Percentiles rank a stretch among this genome's conserved stretches.
These are phyloP conservation scores for Panellus pusillus DNA, from an alignment of 768 basidiomycete species.

Conservation along the genomic window DNA sequence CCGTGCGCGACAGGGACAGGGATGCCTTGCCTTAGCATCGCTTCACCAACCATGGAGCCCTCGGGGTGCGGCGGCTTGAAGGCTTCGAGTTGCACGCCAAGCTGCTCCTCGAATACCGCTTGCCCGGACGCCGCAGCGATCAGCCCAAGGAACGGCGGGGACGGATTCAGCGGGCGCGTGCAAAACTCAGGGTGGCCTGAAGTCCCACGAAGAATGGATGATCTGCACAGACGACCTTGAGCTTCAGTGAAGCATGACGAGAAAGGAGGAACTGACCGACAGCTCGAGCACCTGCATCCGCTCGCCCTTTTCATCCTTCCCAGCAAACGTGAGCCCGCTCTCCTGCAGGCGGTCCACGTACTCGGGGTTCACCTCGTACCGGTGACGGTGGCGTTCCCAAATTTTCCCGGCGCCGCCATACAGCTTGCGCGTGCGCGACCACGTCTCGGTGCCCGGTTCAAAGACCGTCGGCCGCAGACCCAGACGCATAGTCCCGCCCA, in stretches of 20 bases:
- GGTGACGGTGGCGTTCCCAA: slow-evolving; percentile 96
- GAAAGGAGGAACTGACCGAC: slow-evolving; percentile 48
- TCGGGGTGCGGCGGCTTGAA: slow-evolving; percentile 79
- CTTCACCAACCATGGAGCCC: slow-evolving; percentile 72
- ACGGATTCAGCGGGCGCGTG: slow-evolving; percentile 95
- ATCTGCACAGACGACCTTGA: slow-evolving; percentile 43
- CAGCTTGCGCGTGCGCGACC: slow-evolving; percentile 73
- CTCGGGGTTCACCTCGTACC: slow-evolving; percentile 92
- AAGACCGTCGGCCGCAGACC: slow-evolving; percentile 97
- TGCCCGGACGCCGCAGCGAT: slow-evolving; percentile 71
- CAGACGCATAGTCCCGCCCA: slow-evolving; percentile 99
- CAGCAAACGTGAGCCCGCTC: slow-evolving; percentile 66
- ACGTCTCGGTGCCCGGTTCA: slow-evolving; percentile 61
- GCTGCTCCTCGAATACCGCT: slow-evolving; percentile 65
- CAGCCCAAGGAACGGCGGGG: slow-evolving; percentile 95
- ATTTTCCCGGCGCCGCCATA: slow-evolving; percentile 82
- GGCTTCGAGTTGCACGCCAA: slow-evolving; percentile 57
- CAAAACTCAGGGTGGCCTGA: slow-evolving; percentile 99
- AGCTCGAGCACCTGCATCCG: slow-evolving; percentile 97
- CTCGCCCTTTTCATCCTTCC: slow-evolving; percentile 94
- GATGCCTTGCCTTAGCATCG: slow-evolving; percentile 33
- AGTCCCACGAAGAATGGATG: slow-evolving; percentile 94
- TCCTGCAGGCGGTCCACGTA: slow-evolving; percentile 71
- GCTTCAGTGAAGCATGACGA: background rate
- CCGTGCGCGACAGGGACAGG: slow-evolving; percentile 13